Conservation (phyloP, 495 filamentous ascomycete genomes). For the Halenospora varia region DNA sequence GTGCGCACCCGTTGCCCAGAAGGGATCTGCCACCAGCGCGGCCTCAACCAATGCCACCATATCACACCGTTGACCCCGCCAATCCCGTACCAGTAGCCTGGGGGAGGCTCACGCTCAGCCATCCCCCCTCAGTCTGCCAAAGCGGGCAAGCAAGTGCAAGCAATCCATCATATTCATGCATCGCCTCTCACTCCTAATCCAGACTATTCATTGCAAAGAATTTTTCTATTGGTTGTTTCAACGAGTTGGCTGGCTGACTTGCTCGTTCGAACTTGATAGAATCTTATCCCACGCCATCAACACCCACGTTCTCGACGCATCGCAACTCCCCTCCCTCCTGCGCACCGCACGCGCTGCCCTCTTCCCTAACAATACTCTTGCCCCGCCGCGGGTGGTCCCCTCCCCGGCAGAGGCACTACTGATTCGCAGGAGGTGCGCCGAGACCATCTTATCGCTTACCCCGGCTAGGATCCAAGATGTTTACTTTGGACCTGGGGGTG, state of each 20-base stretch:
- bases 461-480: conserved; percentile 39
- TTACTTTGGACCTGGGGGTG: conserved; percentile 42
- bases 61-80: not conserved
- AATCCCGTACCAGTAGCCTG: too few species aligned
- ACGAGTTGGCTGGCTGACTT: conserved; percentile 7
- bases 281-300: conserved; percentile 70
- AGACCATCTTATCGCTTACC: conserved; percentile 45
- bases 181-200: too few species aligned
- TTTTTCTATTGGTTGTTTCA: not conserved
- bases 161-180: not conserved
- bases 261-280: conserved; percentile 42
- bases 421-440: conserved; percentile 50
- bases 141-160: not conserved
- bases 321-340: conserved; percentile 69
- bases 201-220: too few species aligned
- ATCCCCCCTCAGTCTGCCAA: too few species aligned
- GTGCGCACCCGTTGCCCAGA: not conserved
- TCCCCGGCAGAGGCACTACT: conserved; percentile 41
- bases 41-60: not conserved
- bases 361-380: conserved; percentile 73
- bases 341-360: conserved; percentile 65
- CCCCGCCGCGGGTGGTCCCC: conserved; percentile 40
- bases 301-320: conserved; percentile 59
- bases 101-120: not conserved
- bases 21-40: not conserved